Evolutionary conservation across 768 basidiomycete genomes (phyloP).

Genomic region (Boletus pseudopeckii): DNA sequence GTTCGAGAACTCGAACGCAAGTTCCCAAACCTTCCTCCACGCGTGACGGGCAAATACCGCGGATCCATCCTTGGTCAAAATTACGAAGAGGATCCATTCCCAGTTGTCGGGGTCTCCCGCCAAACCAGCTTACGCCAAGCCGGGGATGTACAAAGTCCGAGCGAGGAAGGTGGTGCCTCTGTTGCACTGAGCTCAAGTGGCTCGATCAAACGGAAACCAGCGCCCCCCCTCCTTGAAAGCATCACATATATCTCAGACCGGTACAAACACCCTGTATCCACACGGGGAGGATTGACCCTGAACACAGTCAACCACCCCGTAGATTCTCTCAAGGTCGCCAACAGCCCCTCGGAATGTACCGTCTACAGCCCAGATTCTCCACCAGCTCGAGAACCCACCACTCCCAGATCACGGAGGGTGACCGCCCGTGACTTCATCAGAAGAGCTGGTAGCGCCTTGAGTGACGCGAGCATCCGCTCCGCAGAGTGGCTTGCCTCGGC

Average conservation of each 20-base stretch:
- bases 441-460: conserved; percentile 22
- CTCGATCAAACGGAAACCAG: conserved; percentile 32
- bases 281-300: conserved; percentile 26
- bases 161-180: conserved; percentile 10
- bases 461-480: conserved; percentile 29
- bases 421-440: conserved; percentile 14
- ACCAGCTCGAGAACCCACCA: background rate
- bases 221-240: conserved; percentile 25
- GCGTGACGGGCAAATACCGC: conserved; percentile 28
- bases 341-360: conserved; percentile 4
- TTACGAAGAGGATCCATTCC: conserved; percentile 22
- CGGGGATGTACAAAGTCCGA: conserved; percentile 1
- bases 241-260: conserved; percentile 7
- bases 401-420: conserved; percentile 12
- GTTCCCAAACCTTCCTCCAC: conserved; percentile 51
- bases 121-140: conserved; percentile 19
- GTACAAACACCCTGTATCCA: conserved; percentile 7
- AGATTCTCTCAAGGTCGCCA: conserved; percentile 5
- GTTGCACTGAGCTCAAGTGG: conserved; percentile 13
- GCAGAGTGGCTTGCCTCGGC: conserved; percentile 32
- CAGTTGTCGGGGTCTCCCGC: conserved; percentile 23
- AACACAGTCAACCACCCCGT: background rate
- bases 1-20: conserved; percentile 50
- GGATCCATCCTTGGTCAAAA: conserved; percentile 24
- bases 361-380: background rate